Evolutionary conservation across 1,139 yeast species (phyloP).

Genomic region (Saccharomycopsis hybrid): DNA sequence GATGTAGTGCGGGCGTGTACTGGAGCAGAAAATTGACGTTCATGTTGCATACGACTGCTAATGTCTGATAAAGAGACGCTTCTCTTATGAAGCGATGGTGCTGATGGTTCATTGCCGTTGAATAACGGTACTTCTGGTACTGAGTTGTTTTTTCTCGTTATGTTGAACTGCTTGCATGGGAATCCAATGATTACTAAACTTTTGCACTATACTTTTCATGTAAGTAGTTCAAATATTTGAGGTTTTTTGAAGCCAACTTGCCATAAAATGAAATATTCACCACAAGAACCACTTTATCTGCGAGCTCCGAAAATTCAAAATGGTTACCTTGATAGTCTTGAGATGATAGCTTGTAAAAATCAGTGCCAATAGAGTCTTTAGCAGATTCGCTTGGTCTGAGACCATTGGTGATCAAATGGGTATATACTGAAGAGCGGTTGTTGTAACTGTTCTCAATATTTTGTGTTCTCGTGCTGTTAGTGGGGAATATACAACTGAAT

Average conservation of each 20-base stretch:
- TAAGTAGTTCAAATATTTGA: slow-evolving; percentile 42
- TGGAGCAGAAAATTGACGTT: slow-evolving; percentile 2
- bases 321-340: slow-evolving; percentile 34
- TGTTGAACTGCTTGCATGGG: slow-evolving; percentile 43
- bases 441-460: not conserved
- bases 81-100: slow-evolving; percentile 35
- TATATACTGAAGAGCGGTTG: slow-evolving; percentile 6
- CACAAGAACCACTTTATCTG: slow-evolving; percentile 43
- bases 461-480: not conserved
- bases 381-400: slow-evolving; percentile 9
- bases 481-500: not conserved
- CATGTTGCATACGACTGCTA: slow-evolving; percentile 28
- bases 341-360: slow-evolving; percentile 36
- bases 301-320: slow-evolving; percentile 36
- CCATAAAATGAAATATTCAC: slow-evolving; percentile 47
- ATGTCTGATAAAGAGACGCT: slow-evolving; percentile 40
- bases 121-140: no score
- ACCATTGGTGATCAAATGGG: slow-evolving; percentile 18
- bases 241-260: slow-evolving; percentile 44
- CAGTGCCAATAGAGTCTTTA: slow-evolving; percentile 3
- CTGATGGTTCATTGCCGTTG: not conserved
- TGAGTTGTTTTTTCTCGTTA: not conserved
- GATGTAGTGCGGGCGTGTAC: slow-evolving; percentile 1
- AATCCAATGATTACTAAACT: slow-evolving; percentile 41
- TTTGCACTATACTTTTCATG: slow-evolving; percentile 38